phyloP scores from a whole-genome alignment of 106 monocot genomes.

The Alisma plantagoaquatica region DNA sequence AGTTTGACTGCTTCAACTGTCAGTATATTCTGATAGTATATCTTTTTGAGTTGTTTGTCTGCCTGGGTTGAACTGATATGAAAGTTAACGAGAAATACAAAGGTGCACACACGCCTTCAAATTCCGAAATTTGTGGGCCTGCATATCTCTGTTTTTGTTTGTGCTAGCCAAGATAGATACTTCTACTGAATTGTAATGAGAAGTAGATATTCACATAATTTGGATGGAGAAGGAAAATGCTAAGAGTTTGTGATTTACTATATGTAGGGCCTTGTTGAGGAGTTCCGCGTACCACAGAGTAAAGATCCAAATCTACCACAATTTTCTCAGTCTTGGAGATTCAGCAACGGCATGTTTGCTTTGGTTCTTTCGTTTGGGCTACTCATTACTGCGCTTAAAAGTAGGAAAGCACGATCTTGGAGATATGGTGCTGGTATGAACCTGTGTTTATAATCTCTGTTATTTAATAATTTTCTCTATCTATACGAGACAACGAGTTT shows the following conservation, averaged over 20 bases:
- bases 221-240: neutral
- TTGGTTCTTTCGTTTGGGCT: constrained; percentile 79
- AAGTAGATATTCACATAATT: too few relatives aligned
- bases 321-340: constrained; percentile 57
- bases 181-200: neutral
- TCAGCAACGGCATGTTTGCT: constrained; percentile 86
- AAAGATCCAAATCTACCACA: constrained; percentile 40
- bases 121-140: neutral
- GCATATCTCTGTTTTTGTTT: neutral
- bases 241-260: neutral
- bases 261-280: constrained; percentile 62
- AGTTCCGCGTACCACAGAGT: constrained; percentile 60
- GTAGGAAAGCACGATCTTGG: constrained; percentile 83
- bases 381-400: constrained; percentile 55
- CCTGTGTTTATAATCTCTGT: neutral
- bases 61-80: neutral
- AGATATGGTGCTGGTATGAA: constrained; percentile 64
- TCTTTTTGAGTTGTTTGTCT: neutral
- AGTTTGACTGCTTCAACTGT: constrained; percentile 1
- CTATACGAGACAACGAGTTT: too few relatives aligned
- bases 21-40: too few relatives aligned
- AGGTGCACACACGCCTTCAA: neutral
- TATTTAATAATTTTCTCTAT: too few relatives aligned
- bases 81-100: neutral
- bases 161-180: neutral